Conservation (phyloP, 2,329 filamentous ascomycete species). For the Samsoniella hepiali region DNA sequence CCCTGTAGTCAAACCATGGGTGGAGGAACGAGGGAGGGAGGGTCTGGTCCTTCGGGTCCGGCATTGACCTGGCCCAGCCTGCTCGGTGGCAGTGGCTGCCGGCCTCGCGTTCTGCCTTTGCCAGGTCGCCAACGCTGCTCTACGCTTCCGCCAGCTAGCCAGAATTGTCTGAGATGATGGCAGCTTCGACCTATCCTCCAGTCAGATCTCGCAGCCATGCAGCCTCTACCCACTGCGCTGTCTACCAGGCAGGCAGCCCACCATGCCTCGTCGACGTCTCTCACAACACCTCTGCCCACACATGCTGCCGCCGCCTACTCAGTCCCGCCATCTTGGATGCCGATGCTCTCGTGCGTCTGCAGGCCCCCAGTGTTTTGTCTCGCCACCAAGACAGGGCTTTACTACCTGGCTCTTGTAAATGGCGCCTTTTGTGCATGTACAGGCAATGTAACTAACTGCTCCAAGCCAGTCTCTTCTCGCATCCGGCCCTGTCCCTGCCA, state of each 20-base stretch:
- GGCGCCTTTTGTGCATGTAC: constrained; percentile 3
- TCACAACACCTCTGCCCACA: constrained; percentile 5
- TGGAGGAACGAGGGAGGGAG: background rate
- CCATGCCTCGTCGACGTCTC: background rate
- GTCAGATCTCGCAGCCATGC: constrained; percentile 31
- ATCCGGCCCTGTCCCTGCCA: constrained; percentile 2
- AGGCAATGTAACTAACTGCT: background rate
- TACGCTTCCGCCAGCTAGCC: constrained; percentile 5
- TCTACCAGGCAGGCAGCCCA: background rate
- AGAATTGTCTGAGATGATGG: constrained; percentile 30
- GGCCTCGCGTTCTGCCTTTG: background rate
- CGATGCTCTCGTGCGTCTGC: constrained; percentile 23
- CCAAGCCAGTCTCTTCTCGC: constrained; percentile 11
- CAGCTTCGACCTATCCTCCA: constrained; percentile 25
- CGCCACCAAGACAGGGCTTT: constrained; percentile 4
- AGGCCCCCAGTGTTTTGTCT: constrained; percentile 25
- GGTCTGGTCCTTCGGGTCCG: background rate
- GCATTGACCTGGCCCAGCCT: background rate
- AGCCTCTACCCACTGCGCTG: background rate
- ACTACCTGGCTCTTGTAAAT: background rate
- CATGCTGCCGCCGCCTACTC: constrained; percentile 20
- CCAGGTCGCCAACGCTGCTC: background rate
- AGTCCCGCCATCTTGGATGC: constrained; percentile 35
- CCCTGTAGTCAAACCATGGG: background rate
- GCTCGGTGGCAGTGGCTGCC: background rate